Evolutionary conservation across 2,329 filamentous ascomycete genomes (phyloP).

Genomic region (Diaporthe capsici): DNA sequence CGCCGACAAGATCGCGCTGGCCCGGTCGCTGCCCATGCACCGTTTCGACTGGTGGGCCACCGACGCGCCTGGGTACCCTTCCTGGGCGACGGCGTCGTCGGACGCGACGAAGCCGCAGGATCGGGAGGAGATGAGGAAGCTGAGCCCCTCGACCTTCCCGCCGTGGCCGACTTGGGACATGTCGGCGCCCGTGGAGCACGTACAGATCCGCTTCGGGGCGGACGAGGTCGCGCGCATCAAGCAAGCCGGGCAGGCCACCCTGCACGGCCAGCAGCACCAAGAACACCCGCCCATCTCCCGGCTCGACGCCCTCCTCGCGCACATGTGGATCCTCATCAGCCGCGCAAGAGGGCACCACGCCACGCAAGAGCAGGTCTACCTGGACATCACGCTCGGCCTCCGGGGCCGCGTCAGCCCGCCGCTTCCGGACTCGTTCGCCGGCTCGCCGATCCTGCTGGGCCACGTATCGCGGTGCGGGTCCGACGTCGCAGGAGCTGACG

Average conservation of each 20-base stretch:
- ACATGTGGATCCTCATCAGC: conserved; percentile 61
- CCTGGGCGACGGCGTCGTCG: conserved; percentile 46
- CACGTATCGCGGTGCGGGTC: conserved; percentile 48
- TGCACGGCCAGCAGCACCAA: not conserved
- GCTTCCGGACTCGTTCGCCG: conserved; percentile 57
- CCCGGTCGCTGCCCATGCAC: conserved; percentile 58
- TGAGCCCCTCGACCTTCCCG: conserved; percentile 51
- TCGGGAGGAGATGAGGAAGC: not conserved
- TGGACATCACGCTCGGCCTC: conserved; percentile 58
- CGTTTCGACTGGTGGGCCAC: conserved; percentile 63
- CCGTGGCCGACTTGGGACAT: conserved; percentile 61
- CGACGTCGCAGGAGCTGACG: not conserved
- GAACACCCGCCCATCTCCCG: conserved; percentile 51
- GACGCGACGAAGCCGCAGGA: conserved; percentile 46
- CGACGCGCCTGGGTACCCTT: conserved; percentile 50
- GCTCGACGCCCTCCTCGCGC: conserved; percentile 61
- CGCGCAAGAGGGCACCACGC: conserved; percentile 52
- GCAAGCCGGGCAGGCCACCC: conserved; percentile 40
- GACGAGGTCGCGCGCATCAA: conserved; percentile 54
- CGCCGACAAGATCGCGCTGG: conserved; percentile 45
- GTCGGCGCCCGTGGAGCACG: conserved; percentile 49
- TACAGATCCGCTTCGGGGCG: conserved; percentile 55
- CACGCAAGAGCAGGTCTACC: conserved; percentile 50
- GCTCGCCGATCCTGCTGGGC: conserved; percentile 59
- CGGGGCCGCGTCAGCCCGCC: conserved; percentile 56